Evolutionary conservation across 345 rosid species (phyloP).

Genomic region (Heritiera littoralis): DNA sequence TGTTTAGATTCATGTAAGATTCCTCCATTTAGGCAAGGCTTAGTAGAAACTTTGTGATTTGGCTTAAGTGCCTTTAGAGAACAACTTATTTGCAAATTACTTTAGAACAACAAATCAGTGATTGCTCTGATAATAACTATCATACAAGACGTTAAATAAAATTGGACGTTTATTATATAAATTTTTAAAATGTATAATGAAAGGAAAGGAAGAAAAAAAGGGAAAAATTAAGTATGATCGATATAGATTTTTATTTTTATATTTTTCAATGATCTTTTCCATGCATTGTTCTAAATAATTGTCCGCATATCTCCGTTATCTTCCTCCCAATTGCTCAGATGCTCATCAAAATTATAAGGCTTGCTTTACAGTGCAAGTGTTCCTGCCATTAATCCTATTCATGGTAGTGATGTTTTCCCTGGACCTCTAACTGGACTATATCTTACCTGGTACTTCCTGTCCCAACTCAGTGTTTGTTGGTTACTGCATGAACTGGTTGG

Average conservation of each 20-base stretch:
- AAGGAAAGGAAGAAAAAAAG: not conserved
- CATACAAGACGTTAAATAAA: not conserved
- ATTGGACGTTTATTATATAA: no score
- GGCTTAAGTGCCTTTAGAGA: not conserved
- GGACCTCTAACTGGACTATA: conserved; percentile 77
- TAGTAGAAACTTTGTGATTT: not conserved
- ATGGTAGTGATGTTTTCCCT: conserved; percentile 59
- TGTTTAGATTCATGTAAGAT: not conserved
- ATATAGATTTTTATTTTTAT: not conserved
- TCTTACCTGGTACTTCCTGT: conserved; percentile 53
- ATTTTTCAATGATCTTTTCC: conserved; percentile 6
- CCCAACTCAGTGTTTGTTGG: not conserved
- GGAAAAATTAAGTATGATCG: not conserved
- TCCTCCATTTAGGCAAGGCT: conserved; percentile 1
- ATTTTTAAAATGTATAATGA: not conserved
- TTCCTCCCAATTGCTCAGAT: not conserved
- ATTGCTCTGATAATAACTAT: not conserved
- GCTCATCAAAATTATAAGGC: not conserved
- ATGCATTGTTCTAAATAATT: not conserved
- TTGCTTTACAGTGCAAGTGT: conserved; percentile 43
- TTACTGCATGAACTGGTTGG: not conserved
- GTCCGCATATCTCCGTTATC: not conserved
- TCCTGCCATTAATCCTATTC: conserved; percentile 55
- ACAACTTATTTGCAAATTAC: not conserved
- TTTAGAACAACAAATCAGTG: not conserved